Base-by-base conservation (phyloP, 2,329 filamentous ascomycete genomes). In the Beauveria australis region DNA sequence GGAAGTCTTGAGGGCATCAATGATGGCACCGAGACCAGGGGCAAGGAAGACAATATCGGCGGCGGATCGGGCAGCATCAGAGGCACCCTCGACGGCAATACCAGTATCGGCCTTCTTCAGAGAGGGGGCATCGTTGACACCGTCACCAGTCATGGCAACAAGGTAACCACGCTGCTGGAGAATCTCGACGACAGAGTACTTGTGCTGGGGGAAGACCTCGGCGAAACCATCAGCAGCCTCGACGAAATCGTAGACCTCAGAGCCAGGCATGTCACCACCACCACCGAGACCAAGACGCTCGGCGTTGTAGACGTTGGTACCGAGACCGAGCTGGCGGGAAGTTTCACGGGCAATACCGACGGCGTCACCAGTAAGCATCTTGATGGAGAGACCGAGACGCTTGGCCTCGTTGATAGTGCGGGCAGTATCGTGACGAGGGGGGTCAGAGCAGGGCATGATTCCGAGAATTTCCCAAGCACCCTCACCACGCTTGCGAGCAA, bases 71-170 rank as follows among this genome's bases (percentile, higher is more conserved):
- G 92, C 92, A 72, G 91, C 92, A 73, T 96, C 92, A 30, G 91
- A 94, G 64, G 92, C 87, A 79, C 91, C 91, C 79, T 96, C 90
- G 70, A 96, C 91, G 65, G 92, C 92, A 78, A 96, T 96, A 82
- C 92, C 92, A 70, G 91, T 95, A 78, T 96, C 91, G n/a, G 91
- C 91, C 81, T 92, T 95, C 81, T 96, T 95, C 72, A 96, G 81
- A 33, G 91, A 95, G 65, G 91, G 90, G 66, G 91, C 91, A 76
- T 96, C 91, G 78, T 96, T 96, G 78, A 96, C 91, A 83, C 91
- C 91, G 68, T 96, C 92, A 81, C 91, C 91, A 76, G 91, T 96
- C 92, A 96, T 96, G 74, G 91, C 92, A 77, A 95, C 91, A 46
- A 96, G 85, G 77, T 95, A 92, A 67, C 91, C 91, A 85, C 91